Evolutionary conservation across 2,329 filamentous ascomycete species (phyloP).

Genomic region (Tolypocladium inflatum): DNA sequence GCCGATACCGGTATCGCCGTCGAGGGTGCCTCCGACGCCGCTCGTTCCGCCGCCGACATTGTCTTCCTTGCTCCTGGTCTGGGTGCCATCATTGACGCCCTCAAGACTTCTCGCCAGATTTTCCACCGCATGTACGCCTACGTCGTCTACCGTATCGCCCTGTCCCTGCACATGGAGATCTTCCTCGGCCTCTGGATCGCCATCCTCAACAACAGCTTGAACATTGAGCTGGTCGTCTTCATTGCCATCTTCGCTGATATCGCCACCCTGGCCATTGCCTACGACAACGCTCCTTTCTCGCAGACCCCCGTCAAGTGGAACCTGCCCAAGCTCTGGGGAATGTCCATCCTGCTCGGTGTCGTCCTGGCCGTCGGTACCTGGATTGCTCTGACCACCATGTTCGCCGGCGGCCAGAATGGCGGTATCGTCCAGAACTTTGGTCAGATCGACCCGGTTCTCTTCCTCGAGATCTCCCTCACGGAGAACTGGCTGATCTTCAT

Average conservation of each 20-base stretch:
- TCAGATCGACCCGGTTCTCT: constrained; percentile 71
- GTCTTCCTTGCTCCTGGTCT: constrained; percentile 89
- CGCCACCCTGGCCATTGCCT: constrained; percentile 83
- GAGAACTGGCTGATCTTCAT: constrained; percentile 98
- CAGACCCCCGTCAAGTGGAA: constrained; percentile 91
- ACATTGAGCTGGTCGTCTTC: constrained; percentile 84
- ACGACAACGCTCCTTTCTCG: constrained; percentile 85
- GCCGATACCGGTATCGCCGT: constrained; percentile 95
- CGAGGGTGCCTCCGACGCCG: constrained; percentile 84
- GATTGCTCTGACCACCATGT: constrained; percentile 84
- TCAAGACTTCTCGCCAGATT: constrained; percentile 89
- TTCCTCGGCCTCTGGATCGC: constrained; percentile 89
- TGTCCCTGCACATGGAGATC: constrained; percentile 85
- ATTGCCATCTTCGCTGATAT: constrained; percentile 93
- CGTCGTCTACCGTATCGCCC: constrained; percentile 87
- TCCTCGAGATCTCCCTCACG: constrained; percentile 82
- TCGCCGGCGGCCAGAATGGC: constrained; percentile 55
- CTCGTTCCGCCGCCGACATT: constrained; percentile 84
- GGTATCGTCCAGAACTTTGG: constrained; percentile 89
- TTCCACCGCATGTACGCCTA: constrained; percentile 97
- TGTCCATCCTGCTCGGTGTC: constrained; percentile 75
- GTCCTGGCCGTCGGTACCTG: constrained; percentile 77
- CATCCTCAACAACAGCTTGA: constrained; percentile 74
- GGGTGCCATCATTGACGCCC: constrained; percentile 83
- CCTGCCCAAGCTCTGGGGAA: constrained; percentile 86